Evolutionary conservation across 805 yeast genomes (phyloP), one percentile per base, ranked within the genome.

Genomic region (Danielozyma ontarioensis): DNA sequence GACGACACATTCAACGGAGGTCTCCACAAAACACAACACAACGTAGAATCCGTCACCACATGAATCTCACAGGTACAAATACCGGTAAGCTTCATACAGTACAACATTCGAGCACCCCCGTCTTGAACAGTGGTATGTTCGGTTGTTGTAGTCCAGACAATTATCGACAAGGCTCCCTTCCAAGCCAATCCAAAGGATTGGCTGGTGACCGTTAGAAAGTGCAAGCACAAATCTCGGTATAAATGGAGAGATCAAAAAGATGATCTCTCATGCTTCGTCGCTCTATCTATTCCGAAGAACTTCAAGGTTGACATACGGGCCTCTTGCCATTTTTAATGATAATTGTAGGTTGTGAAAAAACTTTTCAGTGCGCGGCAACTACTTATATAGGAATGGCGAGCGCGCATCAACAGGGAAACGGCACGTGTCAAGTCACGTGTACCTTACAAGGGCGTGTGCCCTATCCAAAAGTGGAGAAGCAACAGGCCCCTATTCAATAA

Each of bases 121-220:
- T n/a, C n/a, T n/a, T n/a, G n/a, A n/a, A n/a, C n/a, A n/a, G n/a
- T n/a, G n/a, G n/a, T n/a, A n/a, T n/a, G n/a, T n/a, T n/a, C n/a
- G n/a, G n/a, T n/a, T n/a, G n/a, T n/a, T n/a, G n/a, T n/a, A n/a
- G n/a, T 37, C 44, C 39, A 40, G 46, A 44, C 47, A 50, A 62
- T 57, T 55, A 62, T 63, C 68, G 70, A 64, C 72, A 64, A 66
- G 71, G 72, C 71, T 66, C 70, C 72, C 70, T 44, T 58, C 67
- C 64, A 52, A 57, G 60, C 50, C 44, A 35, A 34, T 33, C 36
- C 31, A 37, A 41, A 39, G 41, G n/a, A 31, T 23, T 36, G 39
- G 36, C 53, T 48, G 55, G 55, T 50, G 35, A 40, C 49, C 41
- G 49, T 19, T 19, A 19, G 8, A 19, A 19, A 19, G 22, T n/a